phyloP scores from a whole-genome alignment of 257 asterid species.

The Scutellaria galericulata region DNA sequence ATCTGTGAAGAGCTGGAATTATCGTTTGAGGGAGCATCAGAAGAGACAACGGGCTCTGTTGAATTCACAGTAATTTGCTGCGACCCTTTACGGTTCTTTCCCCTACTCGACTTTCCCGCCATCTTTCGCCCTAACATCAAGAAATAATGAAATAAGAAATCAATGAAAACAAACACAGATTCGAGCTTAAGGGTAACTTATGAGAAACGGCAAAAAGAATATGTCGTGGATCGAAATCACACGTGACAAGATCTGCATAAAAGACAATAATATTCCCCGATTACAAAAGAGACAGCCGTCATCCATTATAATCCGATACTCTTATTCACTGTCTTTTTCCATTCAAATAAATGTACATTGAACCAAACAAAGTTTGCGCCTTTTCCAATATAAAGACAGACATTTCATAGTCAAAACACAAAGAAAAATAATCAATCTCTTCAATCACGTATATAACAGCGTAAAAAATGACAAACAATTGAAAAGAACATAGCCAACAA shows the following conservation, averaged over 20 bases:
- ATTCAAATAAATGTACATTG: slow-evolving; percentile 17
- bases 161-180: slow-evolving; percentile 15
- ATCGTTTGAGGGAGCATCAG: slow-evolving; percentile 55
- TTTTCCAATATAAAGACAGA: background rate
- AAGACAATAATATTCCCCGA: background rate
- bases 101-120: slow-evolving; percentile 89
- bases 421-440: background rate
- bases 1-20: slow-evolving; percentile 43
- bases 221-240: background rate
- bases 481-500: background rate
- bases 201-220: background rate
- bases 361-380: background rate
- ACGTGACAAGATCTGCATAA: background rate
- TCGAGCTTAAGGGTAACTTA: background rate
- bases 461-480: background rate
- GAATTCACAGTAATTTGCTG: slow-evolving; percentile 49
- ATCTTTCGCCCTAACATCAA: slow-evolving; percentile 49
- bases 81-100: slow-evolving; percentile 69
- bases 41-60: slow-evolving; percentile 40
- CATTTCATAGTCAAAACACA: background rate
- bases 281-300: background rate
- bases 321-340: background rate
- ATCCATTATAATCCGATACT: background rate
- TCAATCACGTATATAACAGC: slow-evolving; percentile 18
- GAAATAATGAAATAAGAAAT: slow-evolving; percentile 18